A percentile compares a stretch with the other conserved stretches of the same genome.
Conservation (phyloP, 306 rosid genomes). For the Cucumis melo region DNA sequence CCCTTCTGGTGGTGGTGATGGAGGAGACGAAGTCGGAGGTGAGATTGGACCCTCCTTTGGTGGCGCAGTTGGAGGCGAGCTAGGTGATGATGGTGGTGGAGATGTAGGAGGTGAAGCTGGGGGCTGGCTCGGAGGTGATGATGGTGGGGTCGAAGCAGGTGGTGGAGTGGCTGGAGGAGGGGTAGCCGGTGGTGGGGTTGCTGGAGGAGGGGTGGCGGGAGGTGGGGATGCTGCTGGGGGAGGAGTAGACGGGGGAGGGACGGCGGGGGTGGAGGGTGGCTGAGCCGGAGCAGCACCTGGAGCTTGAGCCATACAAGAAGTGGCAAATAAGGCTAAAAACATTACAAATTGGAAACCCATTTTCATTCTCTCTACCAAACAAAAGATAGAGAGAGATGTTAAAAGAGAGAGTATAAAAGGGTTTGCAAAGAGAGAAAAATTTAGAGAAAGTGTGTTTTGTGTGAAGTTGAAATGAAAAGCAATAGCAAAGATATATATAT, state of each 20-base stretch:
- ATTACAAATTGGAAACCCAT: slow-evolving; percentile 47
- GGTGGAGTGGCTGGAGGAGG: slow-evolving; percentile 6
- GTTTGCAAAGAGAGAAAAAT: neutral
- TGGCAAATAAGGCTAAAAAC: slow-evolving; percentile 45
- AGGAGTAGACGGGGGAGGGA: slow-evolving; percentile 13
- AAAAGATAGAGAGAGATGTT: neutral
- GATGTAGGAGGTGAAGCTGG: slow-evolving; percentile 19
- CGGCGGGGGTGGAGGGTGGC: slow-evolving; percentile 21
- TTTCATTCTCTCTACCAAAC: slow-evolving; percentile 4
- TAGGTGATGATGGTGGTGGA: neutral
- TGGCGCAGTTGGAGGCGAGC: slow-evolving; percentile 9
- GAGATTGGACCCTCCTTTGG: slow-evolving; percentile 3
- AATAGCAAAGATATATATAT: neutral
- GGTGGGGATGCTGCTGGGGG: slow-evolving; percentile 20
- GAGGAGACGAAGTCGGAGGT: slow-evolving; percentile 9
- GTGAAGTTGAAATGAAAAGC: neutral
- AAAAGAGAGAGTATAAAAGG: neutral
- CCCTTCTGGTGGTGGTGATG: slow-evolving; percentile 7
- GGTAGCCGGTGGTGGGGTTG: slow-evolving; percentile 6
- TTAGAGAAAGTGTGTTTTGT: neutral
- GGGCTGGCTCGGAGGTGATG: slow-evolving; percentile 8
- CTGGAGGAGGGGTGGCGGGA: slow-evolving; percentile 8
- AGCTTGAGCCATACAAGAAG: slow-evolving; percentile 63
- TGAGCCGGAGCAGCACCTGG: slow-evolving; percentile 37
- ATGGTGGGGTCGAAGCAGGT: slow-evolving; percentile 1